A percentile compares a stretch with the other conserved stretches of the same genome.
phyloP scores from a whole-genome alignment of 2,329 filamentous ascomycete genomes.

The Trichoderma afroharzianum region DNA sequence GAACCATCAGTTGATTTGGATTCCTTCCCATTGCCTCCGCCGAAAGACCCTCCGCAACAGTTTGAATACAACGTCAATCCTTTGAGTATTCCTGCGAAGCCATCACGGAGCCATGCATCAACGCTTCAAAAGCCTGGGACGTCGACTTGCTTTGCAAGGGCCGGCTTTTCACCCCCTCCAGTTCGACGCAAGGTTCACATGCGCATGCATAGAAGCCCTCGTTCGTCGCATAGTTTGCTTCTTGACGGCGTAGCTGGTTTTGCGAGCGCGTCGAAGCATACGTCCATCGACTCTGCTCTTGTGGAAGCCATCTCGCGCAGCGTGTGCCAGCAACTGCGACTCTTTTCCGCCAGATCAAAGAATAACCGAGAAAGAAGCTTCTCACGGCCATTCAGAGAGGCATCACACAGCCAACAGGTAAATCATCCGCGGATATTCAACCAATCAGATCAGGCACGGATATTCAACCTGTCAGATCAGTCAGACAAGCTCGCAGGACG shows the following conservation, averaged over 20 bases:
- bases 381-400: background rate
- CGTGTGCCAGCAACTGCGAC: slow-evolving; percentile 42
- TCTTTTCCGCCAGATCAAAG: slow-evolving; percentile 33
- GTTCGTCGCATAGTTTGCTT: slow-evolving; percentile 13
- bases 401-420: background rate
- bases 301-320: slow-evolving; percentile 45
- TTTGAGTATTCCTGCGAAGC: background rate
- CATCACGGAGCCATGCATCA: background rate
- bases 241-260: slow-evolving; percentile 19
- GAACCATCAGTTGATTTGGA: slow-evolving; percentile 16
- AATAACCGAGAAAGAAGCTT: slow-evolving; percentile 5
- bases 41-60: background rate
- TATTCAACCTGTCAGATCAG: slow-evolving; percentile 41
- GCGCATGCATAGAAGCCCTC: background rate
- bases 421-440: slow-evolving; percentile 35
- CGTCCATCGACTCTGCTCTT: slow-evolving; percentile 37
- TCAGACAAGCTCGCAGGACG: slow-evolving; percentile 37
- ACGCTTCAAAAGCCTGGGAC: background rate
- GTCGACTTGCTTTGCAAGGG: background rate
- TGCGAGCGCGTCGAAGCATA: slow-evolving; percentile 27
- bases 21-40: slow-evolving; percentile 18
- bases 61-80: no score
- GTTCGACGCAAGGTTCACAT: background rate
- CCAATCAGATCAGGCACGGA: slow-evolving; percentile 36
- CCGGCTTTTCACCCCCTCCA: background rate